A percentile compares a stretch with the other conserved stretches of the same genome.
These are phyloP conservation scores for Cydonia oblonga DNA, from an alignment of 331 rosid genomes.

Conservation along the genomic window DNA sequence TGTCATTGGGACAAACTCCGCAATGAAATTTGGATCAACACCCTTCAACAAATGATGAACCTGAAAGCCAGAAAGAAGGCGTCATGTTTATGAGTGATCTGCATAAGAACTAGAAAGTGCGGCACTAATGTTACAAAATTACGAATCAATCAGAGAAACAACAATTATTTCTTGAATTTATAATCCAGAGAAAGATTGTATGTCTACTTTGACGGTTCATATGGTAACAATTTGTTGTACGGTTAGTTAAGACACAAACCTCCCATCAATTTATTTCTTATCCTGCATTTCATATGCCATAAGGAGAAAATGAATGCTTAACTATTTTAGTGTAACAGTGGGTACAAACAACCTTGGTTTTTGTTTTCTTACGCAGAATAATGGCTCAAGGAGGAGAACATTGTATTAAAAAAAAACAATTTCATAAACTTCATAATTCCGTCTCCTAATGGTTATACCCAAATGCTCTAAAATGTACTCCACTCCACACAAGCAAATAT, in stretches of 20 bases:
- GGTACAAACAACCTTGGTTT: not conserved
- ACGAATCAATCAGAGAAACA: not conserved
- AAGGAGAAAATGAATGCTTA: not conserved
- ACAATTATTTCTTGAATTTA: not conserved
- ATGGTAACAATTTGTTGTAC: not conserved
- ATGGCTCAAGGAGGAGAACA: not conserved
- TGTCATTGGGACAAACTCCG: conserved; percentile 40
- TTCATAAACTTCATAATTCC: not conserved
- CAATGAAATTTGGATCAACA: conserved; percentile 49
- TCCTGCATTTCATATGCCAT: not conserved
- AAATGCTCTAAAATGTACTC: not conserved
- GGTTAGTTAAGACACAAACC: not conserved
- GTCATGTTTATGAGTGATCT: conserved; percentile 3
- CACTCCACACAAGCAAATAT: not conserved
- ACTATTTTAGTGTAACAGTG: not conserved
- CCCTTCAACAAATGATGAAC: conserved; percentile 50
- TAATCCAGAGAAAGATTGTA: not conserved
- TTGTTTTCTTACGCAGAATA: not conserved
- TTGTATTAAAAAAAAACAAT: not conserved
- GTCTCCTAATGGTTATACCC: not conserved
- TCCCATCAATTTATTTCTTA: not conserved
- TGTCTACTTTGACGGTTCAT: not conserved
- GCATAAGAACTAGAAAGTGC: not conserved
- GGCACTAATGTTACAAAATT: not conserved
- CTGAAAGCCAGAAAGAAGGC: conserved; percentile 36